Evolutionary conservation across 176 grass and related monocot species (phyloP), one percentile per base, ranked within the genome.

Genomic region (Miscanthus lutarioriparius): DNA sequence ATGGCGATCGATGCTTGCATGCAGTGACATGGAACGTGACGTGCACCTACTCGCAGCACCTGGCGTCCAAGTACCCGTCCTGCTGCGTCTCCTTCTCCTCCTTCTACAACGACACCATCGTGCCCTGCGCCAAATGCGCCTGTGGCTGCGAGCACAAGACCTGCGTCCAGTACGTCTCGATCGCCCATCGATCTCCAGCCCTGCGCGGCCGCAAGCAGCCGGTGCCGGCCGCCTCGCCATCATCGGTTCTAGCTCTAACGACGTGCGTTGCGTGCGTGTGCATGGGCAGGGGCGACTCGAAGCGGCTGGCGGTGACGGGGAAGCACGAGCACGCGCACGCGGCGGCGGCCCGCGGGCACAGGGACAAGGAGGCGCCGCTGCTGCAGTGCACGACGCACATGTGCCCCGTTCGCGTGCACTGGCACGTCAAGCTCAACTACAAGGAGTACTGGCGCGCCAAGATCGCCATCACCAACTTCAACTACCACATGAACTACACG

Each of bases 351-450:
- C 77, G 54, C 2, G 26, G 47, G 12, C 78, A 35, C 65, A 17
- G 83, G 54, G 78, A 54, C 20, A 32, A 13, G 72, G 73, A 63
- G n/a, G 30, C 83, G 36, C 71, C 93, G 64, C 67, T 89, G 81
- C 91, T 99, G 70, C 93, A 96, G 88, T 94, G 96, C 89, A 94
- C 91, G 15, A 63, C 72, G 15, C 96, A 99, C 85, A 99, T 99
- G 96, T 99, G 96, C 86, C 97, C 97, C 3, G 92, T 99, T 80
- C 77, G 97, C 22, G 91, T 96, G 33, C 93, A 96, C 84, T 96
- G 96, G 93, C 96, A 99, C 77, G 71, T 99, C 27, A 99, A 99
- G 82, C 78, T 96, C 86, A 99, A 99, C 90, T 94, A 99, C 93
- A 94, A 88, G 86, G 93, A 96, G 47, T 94, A 94, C 87, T 94